phyloP scores from a whole-genome alignment of 768 basidiomycete species.

The Nevesoporus exiguus region DNA sequence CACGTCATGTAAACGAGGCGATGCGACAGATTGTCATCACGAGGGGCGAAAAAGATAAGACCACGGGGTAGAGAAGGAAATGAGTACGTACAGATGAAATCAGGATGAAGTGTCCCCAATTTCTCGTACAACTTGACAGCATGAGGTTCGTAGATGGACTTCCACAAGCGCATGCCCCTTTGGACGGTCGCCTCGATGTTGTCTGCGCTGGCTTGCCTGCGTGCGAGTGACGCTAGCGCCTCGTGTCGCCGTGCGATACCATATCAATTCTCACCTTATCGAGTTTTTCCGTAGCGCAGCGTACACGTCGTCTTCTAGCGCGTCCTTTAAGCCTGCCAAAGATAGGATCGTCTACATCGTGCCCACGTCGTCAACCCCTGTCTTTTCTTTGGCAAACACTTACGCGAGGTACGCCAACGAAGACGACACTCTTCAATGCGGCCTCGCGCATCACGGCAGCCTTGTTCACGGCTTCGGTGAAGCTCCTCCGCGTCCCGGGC shows the following conservation, averaged over 20 bases:
- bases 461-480: conserved; percentile 60
- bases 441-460: conserved; percentile 88
- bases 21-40: conserved; percentile 29
- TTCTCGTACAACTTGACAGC: conserved; percentile 86
- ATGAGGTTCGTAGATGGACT: conserved; percentile 86
- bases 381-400: conserved; percentile 25
- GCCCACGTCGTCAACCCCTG: conserved; percentile 5
- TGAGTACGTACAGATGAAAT: conserved; percentile 79
- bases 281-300: conserved; percentile 61
- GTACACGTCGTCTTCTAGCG: conserved; percentile 80
- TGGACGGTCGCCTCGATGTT: conserved; percentile 66
- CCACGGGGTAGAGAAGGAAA: conserved; percentile 32
- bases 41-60: conserved; percentile 26
- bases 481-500: conserved; percentile 38
- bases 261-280: conserved; percentile 50
- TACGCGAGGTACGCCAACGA: conserved; percentile 84
- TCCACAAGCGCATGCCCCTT: conserved; percentile 75
- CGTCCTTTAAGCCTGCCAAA: conserved; percentile 70
- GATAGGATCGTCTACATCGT: conserved; percentile 70
- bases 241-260: conserved; percentile 17
- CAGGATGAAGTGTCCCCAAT: conserved; percentile 84
- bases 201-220: conserved; percentile 56
- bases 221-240: conserved; percentile 21
- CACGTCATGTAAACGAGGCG: conserved; percentile 31
- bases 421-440: conserved; percentile 85